Conservation (phyloP, 441 rosid species). For the Populus hybrid region DNA sequence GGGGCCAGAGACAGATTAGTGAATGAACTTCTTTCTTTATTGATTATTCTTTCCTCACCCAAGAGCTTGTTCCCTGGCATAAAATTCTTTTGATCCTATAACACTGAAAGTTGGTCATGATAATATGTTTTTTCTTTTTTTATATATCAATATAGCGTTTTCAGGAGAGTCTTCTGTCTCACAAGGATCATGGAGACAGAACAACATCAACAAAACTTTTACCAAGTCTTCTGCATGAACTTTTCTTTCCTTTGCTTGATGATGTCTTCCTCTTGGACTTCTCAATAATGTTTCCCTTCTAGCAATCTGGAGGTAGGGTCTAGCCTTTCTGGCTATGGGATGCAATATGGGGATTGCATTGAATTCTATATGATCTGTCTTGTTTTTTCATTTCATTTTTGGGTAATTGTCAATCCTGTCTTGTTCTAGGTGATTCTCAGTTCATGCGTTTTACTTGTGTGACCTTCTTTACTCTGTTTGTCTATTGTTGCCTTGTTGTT, state of each 20-base stretch:
- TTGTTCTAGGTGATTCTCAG: background rate
- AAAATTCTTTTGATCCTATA: background rate
- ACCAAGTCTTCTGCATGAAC: background rate
- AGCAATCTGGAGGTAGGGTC: background rate
- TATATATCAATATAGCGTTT: background rate
- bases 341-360: background rate
- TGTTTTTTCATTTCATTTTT: background rate
- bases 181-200: background rate
- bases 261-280: background rate
- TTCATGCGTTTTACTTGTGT: background rate
- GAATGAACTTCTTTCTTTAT: background rate
- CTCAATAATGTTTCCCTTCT: background rate
- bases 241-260: background rate
- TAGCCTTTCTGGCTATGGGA: background rate
- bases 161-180: background rate
- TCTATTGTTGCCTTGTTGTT: background rate
- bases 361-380: background rate
- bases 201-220: background rate
- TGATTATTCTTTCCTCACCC: background rate
- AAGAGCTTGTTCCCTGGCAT: background rate
- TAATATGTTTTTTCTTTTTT: background rate
- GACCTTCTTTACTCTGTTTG: background rate
- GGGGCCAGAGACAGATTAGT: background rate
- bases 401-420: background rate
- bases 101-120: background rate